Percentiles rank a stretch among this genome's conserved stretches.
These are phyloP conservation scores for Sugiyamaella marilandica DNA, from an alignment of 805 yeast species.

Conservation along the genomic window DNA sequence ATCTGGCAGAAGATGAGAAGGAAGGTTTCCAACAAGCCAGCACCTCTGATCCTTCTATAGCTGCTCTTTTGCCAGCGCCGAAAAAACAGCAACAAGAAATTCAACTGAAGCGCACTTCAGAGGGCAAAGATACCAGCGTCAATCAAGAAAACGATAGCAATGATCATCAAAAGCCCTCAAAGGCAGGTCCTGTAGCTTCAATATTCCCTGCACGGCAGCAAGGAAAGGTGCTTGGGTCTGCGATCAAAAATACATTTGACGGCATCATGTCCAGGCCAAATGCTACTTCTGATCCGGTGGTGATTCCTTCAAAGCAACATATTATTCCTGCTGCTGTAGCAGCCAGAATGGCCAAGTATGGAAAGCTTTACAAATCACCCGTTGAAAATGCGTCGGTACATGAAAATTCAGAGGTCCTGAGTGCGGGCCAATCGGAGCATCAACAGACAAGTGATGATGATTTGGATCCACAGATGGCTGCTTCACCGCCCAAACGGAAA, in stretches of 20 bases:
- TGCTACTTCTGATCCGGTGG: neutral
- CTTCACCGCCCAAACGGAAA: neutral
- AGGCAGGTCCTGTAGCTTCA: neutral
- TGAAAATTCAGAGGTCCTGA: no score
- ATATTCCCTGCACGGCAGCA: neutral
- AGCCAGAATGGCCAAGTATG: constrained; percentile 21
- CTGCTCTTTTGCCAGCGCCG: constrained; percentile 1
- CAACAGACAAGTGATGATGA: neutral
- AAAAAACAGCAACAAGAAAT: neutral
- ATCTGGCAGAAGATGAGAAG: no score
- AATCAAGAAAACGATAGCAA: neutral
- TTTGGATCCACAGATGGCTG: neutral
- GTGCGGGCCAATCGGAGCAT: neutral
- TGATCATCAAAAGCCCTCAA: no score
- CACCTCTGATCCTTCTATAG: neutral
- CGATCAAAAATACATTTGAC: neutral
- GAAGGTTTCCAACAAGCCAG: no score
- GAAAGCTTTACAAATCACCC: neutral
- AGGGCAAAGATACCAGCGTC: neutral
- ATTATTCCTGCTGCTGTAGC: constrained; percentile 23
- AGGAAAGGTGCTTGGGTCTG: neutral
- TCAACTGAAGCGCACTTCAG: neutral
- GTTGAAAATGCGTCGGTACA: no score
- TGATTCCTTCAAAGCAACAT: neutral
- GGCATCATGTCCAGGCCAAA: neutral